A percentile compares a stretch with the other conserved stretches of the same genome.
These are phyloP conservation scores for Thalassiosira mediterranea DNA, from an alignment of 352 stramenopile species.

Conservation along the genomic window DNA sequence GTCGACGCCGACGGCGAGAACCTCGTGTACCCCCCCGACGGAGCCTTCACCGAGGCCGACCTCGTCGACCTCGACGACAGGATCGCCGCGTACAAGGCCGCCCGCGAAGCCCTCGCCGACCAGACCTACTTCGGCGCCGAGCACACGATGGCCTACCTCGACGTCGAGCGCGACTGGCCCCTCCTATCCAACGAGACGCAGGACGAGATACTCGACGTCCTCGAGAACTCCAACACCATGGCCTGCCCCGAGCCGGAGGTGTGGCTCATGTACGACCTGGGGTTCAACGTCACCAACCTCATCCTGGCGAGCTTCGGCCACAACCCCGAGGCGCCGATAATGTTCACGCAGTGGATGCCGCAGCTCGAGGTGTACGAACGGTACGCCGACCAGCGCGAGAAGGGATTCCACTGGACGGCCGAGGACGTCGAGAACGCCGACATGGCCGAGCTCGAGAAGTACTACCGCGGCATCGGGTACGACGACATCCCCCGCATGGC, in stretches of 20 bases:
- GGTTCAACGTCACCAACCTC: conserved; percentile 82
- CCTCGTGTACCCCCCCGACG: conserved; percentile 41
- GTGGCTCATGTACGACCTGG: conserved; percentile 78
- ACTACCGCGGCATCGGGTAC: conserved; percentile 77
- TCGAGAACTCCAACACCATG: conserved; percentile 52
- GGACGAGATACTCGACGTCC: conserved; percentile 46
- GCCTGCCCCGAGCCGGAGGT: conserved; percentile 44
- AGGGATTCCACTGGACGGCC: conserved; percentile 75
- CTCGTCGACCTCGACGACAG: conserved; percentile 58
- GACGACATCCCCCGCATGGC: conserved; percentile 69
- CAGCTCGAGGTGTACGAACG: conserved; percentile 70
- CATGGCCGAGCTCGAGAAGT: conserved; percentile 68
- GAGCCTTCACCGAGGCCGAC: conserved; percentile 56
- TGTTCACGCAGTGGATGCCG: conserved; percentile 80
- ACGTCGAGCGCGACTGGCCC: conserved; percentile 51
- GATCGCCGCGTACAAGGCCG: conserved; percentile 36
- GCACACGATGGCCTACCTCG: conserved; percentile 48
- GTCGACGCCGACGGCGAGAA: conserved; percentile 39
- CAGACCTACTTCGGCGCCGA: conserved; percentile 53
- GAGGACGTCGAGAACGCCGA: conserved; percentile 75
- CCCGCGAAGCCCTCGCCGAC: conserved; percentile 53
- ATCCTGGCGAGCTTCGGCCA: conserved; percentile 77
- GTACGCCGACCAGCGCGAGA: conserved; percentile 65
- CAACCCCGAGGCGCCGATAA: conserved; percentile 70
- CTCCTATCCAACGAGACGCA: conserved; percentile 61